Evolutionary conservation across 192 early-diverging fungal genomes (phyloP), one percentile per base, ranked within the genome.

Genomic region (Radiomyces spectabilis): DNA sequence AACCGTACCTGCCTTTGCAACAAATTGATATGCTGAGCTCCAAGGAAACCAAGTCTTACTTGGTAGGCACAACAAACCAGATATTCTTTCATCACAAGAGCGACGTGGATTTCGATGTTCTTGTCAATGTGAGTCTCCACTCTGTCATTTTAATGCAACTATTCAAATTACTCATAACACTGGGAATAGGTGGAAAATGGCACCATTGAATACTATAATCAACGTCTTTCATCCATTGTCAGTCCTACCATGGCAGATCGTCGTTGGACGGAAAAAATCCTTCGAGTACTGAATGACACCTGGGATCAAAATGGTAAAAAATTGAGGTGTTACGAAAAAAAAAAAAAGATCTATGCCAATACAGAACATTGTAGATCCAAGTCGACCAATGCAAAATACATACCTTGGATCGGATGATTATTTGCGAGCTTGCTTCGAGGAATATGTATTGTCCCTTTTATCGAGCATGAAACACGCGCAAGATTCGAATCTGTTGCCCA

Each of bases 1-100:
- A 89, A 45, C 88, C 88, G 10, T 91, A 91, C 57, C 73, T 91
- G 45, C 88, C 88, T 12, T 61, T 91, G 6, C 88, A 91, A 51
- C 88, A 91, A 61, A 87, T 91, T 38, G 85, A 91, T 44, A 84
- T 91, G 18, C 44, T 91, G 3, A 80, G 76, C 25, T 73, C 83
- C 22, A 65, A 74, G 24, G 60, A 68, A 24, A 91, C 88, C 2
- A 69, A 72, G 41, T 77, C 84, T 2, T 91, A 85, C 42, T 62
- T 91, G 9, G 83, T 87, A 15, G 88, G 88, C 13, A 89, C 88
- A 1, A 85, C 82, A 43, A 91, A 91, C 49, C 69, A 82, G 33
- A 89, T 91, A 37, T 91, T 91, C 59, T 61, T 85, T 18, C 84
- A 88, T 51, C 81, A 91, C 47, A 86, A 84, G 45, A 62, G 47